A percentile compares a stretch with the other conserved stretches of the same genome.
Evolutionary conservation across 108 stramenopile species (phyloP).

Genomic region (Fragilariopsis cylindrus): DNA sequence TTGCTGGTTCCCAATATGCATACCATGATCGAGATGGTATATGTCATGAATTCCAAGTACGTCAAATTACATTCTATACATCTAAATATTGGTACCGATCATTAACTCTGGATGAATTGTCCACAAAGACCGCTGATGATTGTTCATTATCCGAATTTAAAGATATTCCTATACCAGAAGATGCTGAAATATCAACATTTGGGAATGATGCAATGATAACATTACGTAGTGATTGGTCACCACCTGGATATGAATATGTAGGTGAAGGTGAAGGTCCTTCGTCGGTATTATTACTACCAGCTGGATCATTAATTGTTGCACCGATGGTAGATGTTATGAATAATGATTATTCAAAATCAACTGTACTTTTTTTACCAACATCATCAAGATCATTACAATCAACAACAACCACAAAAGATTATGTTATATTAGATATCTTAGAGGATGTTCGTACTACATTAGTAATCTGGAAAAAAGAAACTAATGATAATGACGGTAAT

Average conservation of each 20-base stretch:
- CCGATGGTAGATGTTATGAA: conserved; percentile 49
- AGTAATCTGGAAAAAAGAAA: too few relatives aligned
- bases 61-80: conserved; percentile 61
- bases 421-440: conserved; percentile 43
- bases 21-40: conserved; percentile 52
- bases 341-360: conserved; percentile 61
- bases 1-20: conserved; percentile 57
- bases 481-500: too few relatives aligned
- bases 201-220: conserved; percentile 57
- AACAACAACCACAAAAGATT: conserved; percentile 59
- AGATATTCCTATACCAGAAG: conserved; percentile 54
- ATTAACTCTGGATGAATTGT: conserved; percentile 36
- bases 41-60: conserved; percentile 69
- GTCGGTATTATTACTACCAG: conserved; percentile 54
- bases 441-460: too few relatives aligned
- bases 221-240: conserved; percentile 65
- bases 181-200: conserved; percentile 56
- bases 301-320: conserved; percentile 59
- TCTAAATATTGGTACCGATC: conserved; percentile 55
- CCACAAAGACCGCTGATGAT: conserved; percentile 23
- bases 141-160: conserved; percentile 40
- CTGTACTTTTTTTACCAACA: conserved; percentile 40
- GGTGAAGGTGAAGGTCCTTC: conserved; percentile 52
- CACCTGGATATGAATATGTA: conserved; percentile 38
- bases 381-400: conserved; percentile 57